These are phyloP conservation scores for Myrmaecium sp. DNA, from an alignment of 2,329 filamentous ascomycete species.

Conservation along the genomic window DNA sequence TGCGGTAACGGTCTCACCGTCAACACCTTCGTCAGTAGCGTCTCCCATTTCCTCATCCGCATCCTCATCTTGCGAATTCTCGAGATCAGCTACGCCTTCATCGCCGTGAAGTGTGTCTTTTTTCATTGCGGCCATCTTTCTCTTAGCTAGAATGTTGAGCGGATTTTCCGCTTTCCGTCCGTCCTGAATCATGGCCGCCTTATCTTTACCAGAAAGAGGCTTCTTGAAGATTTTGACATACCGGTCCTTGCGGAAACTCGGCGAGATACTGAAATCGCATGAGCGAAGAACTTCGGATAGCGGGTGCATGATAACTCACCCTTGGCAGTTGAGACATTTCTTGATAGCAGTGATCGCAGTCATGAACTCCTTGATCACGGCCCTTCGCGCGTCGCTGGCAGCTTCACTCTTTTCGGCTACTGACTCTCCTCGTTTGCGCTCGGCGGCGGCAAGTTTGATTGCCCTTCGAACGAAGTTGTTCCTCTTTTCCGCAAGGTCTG, in stretches of 20 bases:
- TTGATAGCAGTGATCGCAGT: conserved; percentile 51
- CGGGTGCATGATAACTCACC: conserved; percentile 18
- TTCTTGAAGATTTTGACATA: conserved; percentile 91
- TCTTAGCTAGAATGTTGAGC: conserved; percentile 40
- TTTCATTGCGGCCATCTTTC: conserved; percentile 27
- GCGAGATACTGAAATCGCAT: conserved; percentile 52
- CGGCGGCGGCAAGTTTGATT: conserved; percentile 44
- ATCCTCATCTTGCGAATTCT: conserved; percentile 7
- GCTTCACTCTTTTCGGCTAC: conserved; percentile 62
- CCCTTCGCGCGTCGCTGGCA: conserved; percentile 57
- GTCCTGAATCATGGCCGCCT: conserved; percentile 55
- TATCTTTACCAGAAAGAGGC: conserved; percentile 55
- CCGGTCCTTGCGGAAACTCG: conserved; percentile 72
- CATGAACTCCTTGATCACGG: conserved; percentile 68
- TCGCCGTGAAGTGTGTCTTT: conserved; percentile 36
- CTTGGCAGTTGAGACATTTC: conserved; percentile 50
- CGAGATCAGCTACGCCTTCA: conserved; percentile 54
- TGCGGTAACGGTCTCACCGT: conserved; percentile 12
- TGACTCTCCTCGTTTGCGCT: conserved; percentile 25
- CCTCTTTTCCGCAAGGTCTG: conserved; percentile 37
- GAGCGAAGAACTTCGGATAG: conserved; percentile 7
- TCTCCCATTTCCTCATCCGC: conserved; percentile 19
- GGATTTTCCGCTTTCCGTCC: conserved; percentile 55
- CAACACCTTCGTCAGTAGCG: conserved; percentile 20
- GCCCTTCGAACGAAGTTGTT: conserved; percentile 56